Evolutionary conservation across 202 grass and related monocot species (phyloP).

Genomic region (Brachypodium distachyon): DNA sequence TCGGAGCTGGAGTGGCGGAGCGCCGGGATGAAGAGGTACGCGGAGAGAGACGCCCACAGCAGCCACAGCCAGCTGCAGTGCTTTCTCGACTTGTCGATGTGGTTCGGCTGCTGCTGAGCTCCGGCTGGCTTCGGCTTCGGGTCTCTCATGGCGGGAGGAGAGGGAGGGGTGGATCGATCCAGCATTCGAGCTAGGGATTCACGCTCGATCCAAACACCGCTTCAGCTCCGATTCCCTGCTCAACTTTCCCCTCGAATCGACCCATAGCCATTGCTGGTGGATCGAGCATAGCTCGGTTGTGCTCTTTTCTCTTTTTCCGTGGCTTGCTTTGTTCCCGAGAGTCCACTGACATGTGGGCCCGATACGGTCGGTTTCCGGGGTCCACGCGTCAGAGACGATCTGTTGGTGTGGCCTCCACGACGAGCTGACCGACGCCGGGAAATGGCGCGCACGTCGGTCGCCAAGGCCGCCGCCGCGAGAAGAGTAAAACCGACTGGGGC

Average conservation of each 20-base stretch:
- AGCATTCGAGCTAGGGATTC: background rate
- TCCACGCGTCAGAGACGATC: background rate
- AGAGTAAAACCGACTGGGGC: constrained; percentile 18
- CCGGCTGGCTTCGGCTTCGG: constrained; percentile 26
- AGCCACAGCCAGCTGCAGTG: constrained; percentile 49
- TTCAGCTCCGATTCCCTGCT: background rate
- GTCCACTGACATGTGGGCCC: background rate
- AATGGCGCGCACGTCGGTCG: constrained; percentile 35
- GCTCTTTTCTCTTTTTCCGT: background rate
- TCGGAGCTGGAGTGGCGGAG: constrained; percentile 21
- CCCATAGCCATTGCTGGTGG: background rate
- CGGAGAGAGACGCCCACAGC: constrained; percentile 53
- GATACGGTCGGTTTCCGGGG: background rate
- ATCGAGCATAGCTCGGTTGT: background rate
- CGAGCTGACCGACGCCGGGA: background rate
- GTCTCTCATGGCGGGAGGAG: constrained; percentile 37
- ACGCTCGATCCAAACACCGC: background rate
- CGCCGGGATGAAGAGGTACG: constrained; percentile 52
- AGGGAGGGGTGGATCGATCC: background rate
- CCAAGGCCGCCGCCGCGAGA: too few relatives aligned
- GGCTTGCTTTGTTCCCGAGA: background rate
- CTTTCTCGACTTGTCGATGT: constrained; percentile 39
- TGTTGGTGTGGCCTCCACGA: constrained; percentile 8
- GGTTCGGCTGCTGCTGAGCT: constrained; percentile 2
- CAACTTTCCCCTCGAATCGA: background rate